Evolutionary conservation across 2,329 filamentous ascomycete genomes (phyloP).

Genomic region (Pseudogymnoascus sp.): DNA sequence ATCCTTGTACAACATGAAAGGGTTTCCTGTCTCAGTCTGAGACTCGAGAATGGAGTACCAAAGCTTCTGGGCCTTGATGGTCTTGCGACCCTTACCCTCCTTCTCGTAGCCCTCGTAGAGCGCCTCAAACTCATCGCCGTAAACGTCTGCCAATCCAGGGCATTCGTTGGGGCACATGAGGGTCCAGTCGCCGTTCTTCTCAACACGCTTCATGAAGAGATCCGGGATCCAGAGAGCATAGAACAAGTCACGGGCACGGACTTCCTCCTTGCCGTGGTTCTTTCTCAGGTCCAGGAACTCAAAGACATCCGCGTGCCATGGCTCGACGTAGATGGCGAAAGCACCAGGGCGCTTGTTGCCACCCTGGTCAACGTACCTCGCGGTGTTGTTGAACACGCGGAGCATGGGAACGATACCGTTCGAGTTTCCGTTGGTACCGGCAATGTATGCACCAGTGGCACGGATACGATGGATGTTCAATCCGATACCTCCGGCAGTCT

Average conservation of each 20-base stretch:
- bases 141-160: conserved; percentile 88
- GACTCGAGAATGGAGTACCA: conserved; percentile 98
- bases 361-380: conserved; percentile 96
- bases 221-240: conserved; percentile 97
- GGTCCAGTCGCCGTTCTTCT: conserved; percentile 94
- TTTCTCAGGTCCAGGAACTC: conserved; percentile 96
- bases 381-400: conserved; percentile 98
- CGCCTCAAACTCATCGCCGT: conserved; percentile 93
- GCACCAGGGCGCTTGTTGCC: conserved; percentile 98
- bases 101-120: conserved; percentile 90
- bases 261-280: conserved; percentile 98
- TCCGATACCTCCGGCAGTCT: conserved; percentile 97
- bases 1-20: conserved; percentile 99
- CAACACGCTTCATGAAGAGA: conserved; percentile 99
- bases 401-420: conserved; percentile 98
- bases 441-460: conserved; percentile 95
- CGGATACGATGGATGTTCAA: conserved; percentile 95
- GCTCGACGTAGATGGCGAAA: conserved; percentile 97
- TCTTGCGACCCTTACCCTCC: conserved; percentile 80
- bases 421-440: conserved; percentile 94
- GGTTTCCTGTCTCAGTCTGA: conserved; percentile 97
- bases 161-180: conserved; percentile 98
- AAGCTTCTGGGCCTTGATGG: conserved; percentile 94
- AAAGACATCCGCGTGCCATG: conserved; percentile 97
- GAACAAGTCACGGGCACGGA: conserved; percentile 94